Evolutionary conservation across 2,329 filamentous ascomycete genomes (phyloP).

Genomic region (Cladophialophora bantiana): DNA sequence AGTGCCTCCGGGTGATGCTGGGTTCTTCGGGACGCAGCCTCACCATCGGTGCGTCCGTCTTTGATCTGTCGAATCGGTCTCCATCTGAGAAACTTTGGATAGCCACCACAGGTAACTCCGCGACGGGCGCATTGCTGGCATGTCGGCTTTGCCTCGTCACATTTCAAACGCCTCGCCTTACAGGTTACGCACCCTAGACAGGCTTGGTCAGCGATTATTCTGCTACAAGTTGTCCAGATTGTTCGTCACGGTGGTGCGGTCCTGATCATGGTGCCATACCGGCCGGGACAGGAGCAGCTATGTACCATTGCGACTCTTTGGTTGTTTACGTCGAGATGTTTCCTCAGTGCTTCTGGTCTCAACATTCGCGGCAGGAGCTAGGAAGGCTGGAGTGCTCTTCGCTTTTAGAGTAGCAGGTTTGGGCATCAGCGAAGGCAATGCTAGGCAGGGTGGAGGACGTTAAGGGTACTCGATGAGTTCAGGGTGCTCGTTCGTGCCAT

Average conservation of each 20-base stretch:
- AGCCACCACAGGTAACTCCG: conserved; percentile 71
- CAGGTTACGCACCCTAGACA: conserved; percentile 72
- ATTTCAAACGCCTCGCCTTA: conserved; percentile 75
- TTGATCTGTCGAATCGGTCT: conserved; percentile 7
- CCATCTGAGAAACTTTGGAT: conserved; percentile 45
- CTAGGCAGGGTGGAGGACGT: not conserved
- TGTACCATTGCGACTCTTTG: conserved; percentile 23
- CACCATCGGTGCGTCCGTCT: not conserved
- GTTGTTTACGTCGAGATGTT: conserved; percentile 21
- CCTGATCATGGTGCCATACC: not conserved
- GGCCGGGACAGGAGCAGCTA: not conserved
- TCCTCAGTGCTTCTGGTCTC: conserved; percentile 7
- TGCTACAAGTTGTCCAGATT: not conserved
- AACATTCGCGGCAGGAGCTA: conserved; percentile 6
- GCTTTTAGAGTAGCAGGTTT: not conserved
- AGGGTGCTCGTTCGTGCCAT: not conserved
- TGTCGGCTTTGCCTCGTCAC: conserved; percentile 73
- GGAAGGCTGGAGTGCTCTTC: not conserved
- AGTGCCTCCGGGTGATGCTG: not conserved
- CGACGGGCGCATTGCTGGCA: conserved; percentile 71
- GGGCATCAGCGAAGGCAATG: not conserved
- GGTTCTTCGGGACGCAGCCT: not conserved
- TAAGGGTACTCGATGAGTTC: not conserved
- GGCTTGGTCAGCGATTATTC: not conserved
- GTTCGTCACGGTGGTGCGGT: not conserved